These are phyloP conservation scores for Penicillium sp. DNA, from an alignment of 2,329 filamentous ascomycete genomes.

Conservation along the genomic window DNA sequence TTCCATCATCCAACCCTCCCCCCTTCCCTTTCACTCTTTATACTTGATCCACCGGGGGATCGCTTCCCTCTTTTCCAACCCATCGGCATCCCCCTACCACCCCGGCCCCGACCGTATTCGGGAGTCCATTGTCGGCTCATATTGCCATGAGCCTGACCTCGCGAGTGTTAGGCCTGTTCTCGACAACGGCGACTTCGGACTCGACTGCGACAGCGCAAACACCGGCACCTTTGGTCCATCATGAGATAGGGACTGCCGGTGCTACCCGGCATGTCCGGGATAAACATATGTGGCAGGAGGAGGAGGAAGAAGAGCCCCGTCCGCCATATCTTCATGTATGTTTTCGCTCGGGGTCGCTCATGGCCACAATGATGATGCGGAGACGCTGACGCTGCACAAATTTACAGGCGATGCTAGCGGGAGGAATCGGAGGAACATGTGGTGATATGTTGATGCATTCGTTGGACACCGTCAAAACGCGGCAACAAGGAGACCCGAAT, in stretches of 20 bases:
- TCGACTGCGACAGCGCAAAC: constrained; percentile 13
- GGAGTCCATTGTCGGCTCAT: constrained; percentile 30
- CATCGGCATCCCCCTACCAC: constrained; percentile 26
- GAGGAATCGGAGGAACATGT: constrained; percentile 86
- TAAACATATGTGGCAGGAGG: constrained; percentile 46
- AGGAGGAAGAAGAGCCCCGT: constrained; percentile 57
- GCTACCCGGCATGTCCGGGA: constrained; percentile 27
- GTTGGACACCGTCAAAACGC: constrained; percentile 95
- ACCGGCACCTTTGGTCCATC: constrained; percentile 13
- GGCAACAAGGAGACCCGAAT: constrained; percentile 94
- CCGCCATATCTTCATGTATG: constrained; percentile 67
- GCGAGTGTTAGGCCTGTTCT: constrained; percentile 55
- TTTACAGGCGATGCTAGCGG: constrained; percentile 85
- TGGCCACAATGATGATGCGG: neutral
- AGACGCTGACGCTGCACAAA: constrained; percentile 8
- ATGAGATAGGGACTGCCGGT: constrained; percentile 19
- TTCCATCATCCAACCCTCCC: neutral
- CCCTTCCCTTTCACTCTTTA: constrained; percentile 22
- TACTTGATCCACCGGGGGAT: constrained; percentile 16
- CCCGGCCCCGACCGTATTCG: constrained; percentile 33
- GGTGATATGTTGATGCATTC: constrained; percentile 99
- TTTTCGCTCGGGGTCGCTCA: constrained; percentile 17
- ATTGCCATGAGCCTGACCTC: constrained; percentile 61
- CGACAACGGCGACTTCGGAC: constrained; percentile 41
- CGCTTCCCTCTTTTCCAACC: constrained; percentile 9